A percentile compares a stretch with the other conserved stretches of the same genome.
Conservation (phyloP, 2,329 filamentous ascomycete genomes). For the Colletotrichum chlorophyti region DNA sequence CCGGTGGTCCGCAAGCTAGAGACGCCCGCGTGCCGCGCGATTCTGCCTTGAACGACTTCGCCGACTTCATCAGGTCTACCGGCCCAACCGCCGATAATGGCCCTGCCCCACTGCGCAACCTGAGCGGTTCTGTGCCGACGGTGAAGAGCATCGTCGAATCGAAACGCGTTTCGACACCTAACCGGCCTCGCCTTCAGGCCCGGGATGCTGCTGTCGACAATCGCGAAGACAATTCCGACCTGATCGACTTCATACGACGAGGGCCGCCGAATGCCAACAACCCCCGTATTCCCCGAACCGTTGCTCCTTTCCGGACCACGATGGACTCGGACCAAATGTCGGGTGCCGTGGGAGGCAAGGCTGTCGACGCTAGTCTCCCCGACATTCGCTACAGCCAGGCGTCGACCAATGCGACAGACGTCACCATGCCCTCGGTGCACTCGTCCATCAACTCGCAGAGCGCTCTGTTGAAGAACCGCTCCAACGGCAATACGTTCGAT, state of each 20-base stretch:
- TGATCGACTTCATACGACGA: constrained; percentile 94
- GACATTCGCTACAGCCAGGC: constrained; percentile 63
- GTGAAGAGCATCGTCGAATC: constrained; percentile 47
- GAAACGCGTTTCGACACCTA: constrained; percentile 45
- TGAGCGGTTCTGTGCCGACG: constrained; percentile 36
- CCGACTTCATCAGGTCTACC: constrained; percentile 87
- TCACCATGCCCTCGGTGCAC: constrained; percentile 60
- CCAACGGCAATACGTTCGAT: constrained; percentile 48
- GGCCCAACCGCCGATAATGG: constrained; percentile 66
- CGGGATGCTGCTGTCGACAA: constrained; percentile 72
- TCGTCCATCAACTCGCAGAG: constrained; percentile 80
- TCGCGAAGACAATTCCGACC: constrained; percentile 76
- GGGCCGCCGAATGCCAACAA: constrained; percentile 72
- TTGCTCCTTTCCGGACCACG: constrained; percentile 84
- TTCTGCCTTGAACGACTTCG: constrained; percentile 77
- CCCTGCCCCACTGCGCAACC: constrained; percentile 43
- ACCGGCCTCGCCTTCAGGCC: constrained; percentile 67
- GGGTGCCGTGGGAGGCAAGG: constrained; percentile 59
- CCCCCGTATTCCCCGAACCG: constrained; percentile 79
- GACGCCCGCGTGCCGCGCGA: constrained; percentile 76
- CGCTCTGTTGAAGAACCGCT: constrained; percentile 61
- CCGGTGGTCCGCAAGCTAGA: constrained; percentile 57
- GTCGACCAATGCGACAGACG: constrained; percentile 64
- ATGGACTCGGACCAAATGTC: constrained; percentile 84
- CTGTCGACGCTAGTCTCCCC: constrained; percentile 63